Percentiles rank a stretch among this genome's conserved stretches.
phyloP scores from a whole-genome alignment of 805 yeast genomes.

The Myxozyma neglecta region DNA sequence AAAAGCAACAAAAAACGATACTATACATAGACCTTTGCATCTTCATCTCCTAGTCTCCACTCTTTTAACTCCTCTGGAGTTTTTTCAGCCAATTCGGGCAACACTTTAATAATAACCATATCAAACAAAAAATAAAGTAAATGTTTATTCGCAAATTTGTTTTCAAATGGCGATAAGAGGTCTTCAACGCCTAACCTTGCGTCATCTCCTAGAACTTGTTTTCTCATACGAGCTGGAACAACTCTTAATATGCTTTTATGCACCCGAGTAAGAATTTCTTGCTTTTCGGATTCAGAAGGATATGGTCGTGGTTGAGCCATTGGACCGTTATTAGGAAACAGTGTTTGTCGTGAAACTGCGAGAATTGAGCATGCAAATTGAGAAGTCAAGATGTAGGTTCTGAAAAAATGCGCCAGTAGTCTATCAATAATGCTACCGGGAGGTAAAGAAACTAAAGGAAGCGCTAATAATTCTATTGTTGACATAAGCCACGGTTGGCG shows the following conservation, averaged over 20 bases:
- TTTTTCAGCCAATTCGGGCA: conserved; percentile 36
- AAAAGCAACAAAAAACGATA: background rate
- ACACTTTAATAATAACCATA: conserved; percentile 32
- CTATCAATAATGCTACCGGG: conserved; percentile 28
- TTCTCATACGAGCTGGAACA: conserved; percentile 28
- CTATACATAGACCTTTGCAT: conserved; percentile 3
- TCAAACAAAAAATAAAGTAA: conserved; percentile 37
- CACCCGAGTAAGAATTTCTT: conserved; percentile 31
- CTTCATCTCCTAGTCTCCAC: conserved; percentile 31
- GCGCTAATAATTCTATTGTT: conserved; percentile 25
- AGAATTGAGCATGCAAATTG: conserved; percentile 31
- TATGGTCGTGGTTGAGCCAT: conserved; percentile 51
- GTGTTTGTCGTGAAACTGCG: conserved; percentile 40
- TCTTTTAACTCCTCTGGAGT: conserved; percentile 35
- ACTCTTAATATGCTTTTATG: conserved; percentile 22
- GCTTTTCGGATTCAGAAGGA: conserved; percentile 47
- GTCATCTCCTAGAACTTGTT: conserved; percentile 31
- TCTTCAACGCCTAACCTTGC: conserved; percentile 31
- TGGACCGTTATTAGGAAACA: conserved; percentile 53
- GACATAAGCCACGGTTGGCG: conserved; percentile 32
- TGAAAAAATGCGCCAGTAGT: conserved; percentile 22
- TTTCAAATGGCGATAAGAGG: conserved; percentile 34
- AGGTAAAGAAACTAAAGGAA: conserved; percentile 26
- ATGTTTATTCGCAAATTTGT: conserved; percentile 38
- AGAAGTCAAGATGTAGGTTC: conserved; percentile 24